Conservation (phyloP, 1,284 basidiomycete species). For the Ganoderma multipileum region DNA sequence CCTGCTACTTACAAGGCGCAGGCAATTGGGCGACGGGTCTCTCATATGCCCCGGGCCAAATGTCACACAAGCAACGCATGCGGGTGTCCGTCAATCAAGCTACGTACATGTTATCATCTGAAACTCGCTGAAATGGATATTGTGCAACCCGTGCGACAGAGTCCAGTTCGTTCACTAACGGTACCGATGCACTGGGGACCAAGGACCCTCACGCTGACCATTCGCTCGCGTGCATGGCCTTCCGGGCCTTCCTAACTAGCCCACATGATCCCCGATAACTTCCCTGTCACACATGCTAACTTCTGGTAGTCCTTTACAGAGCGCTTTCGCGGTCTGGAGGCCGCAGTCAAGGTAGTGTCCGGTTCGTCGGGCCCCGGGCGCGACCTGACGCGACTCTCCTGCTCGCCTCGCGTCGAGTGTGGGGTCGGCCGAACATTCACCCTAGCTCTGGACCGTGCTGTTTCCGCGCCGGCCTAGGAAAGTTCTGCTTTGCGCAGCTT, state of each 20-base stretch:
- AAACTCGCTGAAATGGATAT: background rate
- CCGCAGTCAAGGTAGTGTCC: background rate
- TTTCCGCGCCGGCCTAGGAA: background rate
- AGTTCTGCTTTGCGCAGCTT: background rate
- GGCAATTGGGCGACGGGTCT: background rate
- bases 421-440: background rate
- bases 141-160: background rate
- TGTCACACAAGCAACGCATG: background rate
- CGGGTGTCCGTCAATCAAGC: background rate
- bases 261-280: background rate
- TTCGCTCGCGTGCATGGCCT: background rate
- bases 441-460: background rate
- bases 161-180: background rate
- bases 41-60: background rate
- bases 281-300: constrained; percentile 1
- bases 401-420: background rate
- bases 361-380: background rate
- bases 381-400: background rate
- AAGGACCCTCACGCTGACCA: background rate
- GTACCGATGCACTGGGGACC: background rate
- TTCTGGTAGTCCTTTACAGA: background rate
- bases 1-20: background rate
- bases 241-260: background rate
- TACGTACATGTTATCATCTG: background rate
- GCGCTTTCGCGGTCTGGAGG: background rate